Evolutionary conservation across 805 yeast genomes (phyloP).

Genomic region (Ogataea parapolymorpha): DNA sequence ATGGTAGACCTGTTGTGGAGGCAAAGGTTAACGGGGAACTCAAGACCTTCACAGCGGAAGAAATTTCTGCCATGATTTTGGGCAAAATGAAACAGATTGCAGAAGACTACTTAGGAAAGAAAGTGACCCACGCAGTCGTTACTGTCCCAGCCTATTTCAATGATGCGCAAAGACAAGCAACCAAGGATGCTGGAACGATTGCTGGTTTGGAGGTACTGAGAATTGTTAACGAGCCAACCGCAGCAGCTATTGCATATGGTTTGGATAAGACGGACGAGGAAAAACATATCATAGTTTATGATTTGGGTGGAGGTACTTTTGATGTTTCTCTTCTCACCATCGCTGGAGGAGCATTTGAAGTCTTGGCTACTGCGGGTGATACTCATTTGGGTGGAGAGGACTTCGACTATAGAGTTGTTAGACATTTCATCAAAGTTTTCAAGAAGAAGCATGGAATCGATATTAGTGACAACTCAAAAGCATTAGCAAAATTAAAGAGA

Average conservation of each 20-base stretch:
- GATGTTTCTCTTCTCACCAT: constrained; percentile 77
- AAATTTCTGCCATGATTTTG: constrained; percentile 89
- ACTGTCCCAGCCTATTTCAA: constrained; percentile 93
- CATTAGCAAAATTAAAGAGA: constrained; percentile 90
- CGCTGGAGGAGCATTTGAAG: constrained; percentile 80
- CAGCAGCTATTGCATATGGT: constrained; percentile 97
- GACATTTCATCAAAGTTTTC: constrained; percentile 81
- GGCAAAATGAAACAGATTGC: constrained; percentile 90
- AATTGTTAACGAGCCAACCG: constrained; percentile 93
- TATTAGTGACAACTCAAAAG: constrained; percentile 74
- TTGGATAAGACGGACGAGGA: constrained; percentile 79
- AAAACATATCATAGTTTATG: constrained; percentile 87
- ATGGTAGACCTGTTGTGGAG: constrained; percentile 82
- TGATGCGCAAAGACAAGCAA: constrained; percentile 93
- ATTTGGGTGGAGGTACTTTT: constrained; percentile 97
- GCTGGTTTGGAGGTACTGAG: constrained; percentile 87
- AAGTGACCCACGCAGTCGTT: constrained; percentile 86
- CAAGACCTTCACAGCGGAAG: constrained; percentile 89
- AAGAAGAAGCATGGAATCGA: constrained; percentile 92
- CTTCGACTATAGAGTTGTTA: constrained; percentile 76
- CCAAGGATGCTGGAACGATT: constrained; percentile 90
- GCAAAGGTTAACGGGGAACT: constrained; percentile 88
- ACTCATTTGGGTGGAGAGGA: constrained; percentile 87
- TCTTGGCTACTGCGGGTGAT: constrained; percentile 78
- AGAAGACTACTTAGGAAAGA: constrained; percentile 81